Evolutionary conservation across 345 rosid genomes (phyloP), one percentile per base, ranked within the genome.

Genomic region (Salix viminalis): DNA sequence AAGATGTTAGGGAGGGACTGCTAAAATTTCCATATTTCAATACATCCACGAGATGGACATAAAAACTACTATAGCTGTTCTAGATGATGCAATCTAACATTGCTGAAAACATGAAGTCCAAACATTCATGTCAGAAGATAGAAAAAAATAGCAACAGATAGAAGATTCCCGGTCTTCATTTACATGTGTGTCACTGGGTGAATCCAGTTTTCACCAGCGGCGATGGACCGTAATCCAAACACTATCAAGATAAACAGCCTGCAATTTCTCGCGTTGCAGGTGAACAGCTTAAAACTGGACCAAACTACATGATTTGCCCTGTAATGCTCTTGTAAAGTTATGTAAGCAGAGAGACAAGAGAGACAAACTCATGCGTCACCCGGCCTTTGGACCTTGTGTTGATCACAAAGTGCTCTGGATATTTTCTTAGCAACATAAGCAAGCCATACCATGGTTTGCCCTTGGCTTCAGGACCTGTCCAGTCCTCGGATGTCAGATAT

Each of bases 401-500:
- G 88, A 96, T 92, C 54, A 96, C 99, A 24, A 96, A 94, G 79
- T 96, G 98, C 79, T 94, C 98, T 1, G 97, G 98, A 68, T 96
- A 90, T 82, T 92, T 96, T 75, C 97, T 86, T 54, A 92, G 90
- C 77, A 96, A 83, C 92, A 85, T 91, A 36, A 96, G 93, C 85
- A 93, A 79, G 65, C 97, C 99, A 61, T 88, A 89, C 97, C 98
- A 96, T 62, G 98, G 97, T 81, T 91, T 93, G 32, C 92, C 93
- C 80, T 90, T 90, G 60, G 96, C 81, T 82, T 93, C 98, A 2
- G 97, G 89, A 79, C 83, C 91, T 30, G 86, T 79, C 86, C 88
- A 92, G 44, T 93, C 98, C 75, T 96, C 99, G 26, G 94, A 84
- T 36, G 88, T 83, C 48, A 96, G 95, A 79, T 93, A 96, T 73